Base-by-base conservation (phyloP, 148 eudicot genomes). In the Rheum nobile region DNA sequence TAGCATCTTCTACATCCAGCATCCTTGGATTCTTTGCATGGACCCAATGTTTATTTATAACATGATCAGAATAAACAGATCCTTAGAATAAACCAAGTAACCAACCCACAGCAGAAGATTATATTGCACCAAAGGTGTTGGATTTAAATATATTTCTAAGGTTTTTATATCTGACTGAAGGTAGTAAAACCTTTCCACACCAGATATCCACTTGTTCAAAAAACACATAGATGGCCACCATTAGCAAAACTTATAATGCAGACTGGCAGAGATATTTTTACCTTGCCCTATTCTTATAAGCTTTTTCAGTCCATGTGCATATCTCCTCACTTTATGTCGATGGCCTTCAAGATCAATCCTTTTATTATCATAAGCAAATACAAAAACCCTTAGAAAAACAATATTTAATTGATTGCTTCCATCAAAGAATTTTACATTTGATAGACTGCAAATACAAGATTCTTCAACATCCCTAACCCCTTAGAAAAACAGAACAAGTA, bases 331-430 rank as follows among this genome's bases (percentile, higher is more conserved):
- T 80, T 91, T 88, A 74, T 76, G 97, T 19, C 90, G 96, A 87
- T 86, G 97, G 31, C 86, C 90, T 72, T 90, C 97, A 76, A 95
- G 97, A 85, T 90, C 80, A 77, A 95, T 87, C 86, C 99, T 95
- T 85, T 57, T 57, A 47, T 44, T 79, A 81, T 75, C 63, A 54
- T 74, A 73, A 65, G 59, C 69, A 78, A 72, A 70, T 22, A 61
- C n/a, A 43, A 21, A 74, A 32, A 48, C 21, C 39, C 48, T 35
- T 54, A 39, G n/a, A 31, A 73, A 48, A 26, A 54, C 28, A 21
- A 24, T 14, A 61, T 29, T 12, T 14, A 61, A 28, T 32, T 32
- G 31, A 65, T 32, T 65, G 70, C 70, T 32, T 31, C 39, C 11
- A 19, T 59, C 67, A 65, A 65, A 65, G 24, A 31, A 31, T 32